Conservation (phyloP, 2,329 filamentous ascomycete genomes). For the Epichloe sp. region DNA sequence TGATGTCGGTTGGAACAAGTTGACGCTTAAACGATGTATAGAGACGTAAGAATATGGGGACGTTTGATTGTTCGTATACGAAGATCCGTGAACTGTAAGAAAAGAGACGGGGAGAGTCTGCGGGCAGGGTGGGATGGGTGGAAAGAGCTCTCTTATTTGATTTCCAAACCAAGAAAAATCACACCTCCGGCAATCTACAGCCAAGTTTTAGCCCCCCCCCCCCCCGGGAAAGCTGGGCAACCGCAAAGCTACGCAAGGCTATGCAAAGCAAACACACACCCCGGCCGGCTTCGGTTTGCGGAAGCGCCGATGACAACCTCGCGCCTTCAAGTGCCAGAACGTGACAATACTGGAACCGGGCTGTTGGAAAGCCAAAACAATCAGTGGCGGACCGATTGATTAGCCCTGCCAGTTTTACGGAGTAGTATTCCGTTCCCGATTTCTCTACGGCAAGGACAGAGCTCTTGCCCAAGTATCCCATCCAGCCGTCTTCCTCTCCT, state of each 20-base stretch:
- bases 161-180: neutral
- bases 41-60: neutral
- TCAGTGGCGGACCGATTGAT: neutral
- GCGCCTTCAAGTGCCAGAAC: neutral
- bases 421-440: neutral
- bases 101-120: neutral
- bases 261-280: neutral
- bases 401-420: neutral
- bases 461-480: neutral
- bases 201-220: neutral
- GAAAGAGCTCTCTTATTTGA: neutral
- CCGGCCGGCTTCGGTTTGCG: neutral
- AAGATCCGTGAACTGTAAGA: neutral
- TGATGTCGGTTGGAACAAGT: slow-evolving; percentile 22
- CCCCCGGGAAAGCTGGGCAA: neutral
- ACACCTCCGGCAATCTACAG: neutral
- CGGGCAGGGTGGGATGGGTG: neutral
- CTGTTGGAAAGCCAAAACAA: neutral
- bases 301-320: neutral
- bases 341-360: neutral
- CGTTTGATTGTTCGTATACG: neutral
- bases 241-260: neutral
- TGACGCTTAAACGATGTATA: neutral
- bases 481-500: neutral
- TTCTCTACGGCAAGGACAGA: neutral